A percentile compares a stretch with the other conserved stretches of the same genome.
phyloP scores from a whole-genome alignment of 202 grass and related monocot species.

The Schoenoplectus tabernaemontani region DNA sequence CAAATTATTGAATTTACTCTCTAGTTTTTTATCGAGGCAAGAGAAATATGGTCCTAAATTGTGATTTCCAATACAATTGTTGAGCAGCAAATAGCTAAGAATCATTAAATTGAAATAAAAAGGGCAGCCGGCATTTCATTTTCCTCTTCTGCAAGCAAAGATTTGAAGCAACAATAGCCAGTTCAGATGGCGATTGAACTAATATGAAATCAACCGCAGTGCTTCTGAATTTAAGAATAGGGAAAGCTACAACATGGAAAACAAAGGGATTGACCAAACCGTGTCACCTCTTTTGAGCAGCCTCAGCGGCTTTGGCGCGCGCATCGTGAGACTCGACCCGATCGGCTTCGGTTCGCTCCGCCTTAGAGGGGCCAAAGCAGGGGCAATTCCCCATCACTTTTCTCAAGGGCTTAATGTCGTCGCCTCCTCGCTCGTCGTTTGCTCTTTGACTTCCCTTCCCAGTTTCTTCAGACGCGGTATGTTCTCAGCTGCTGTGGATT shows the following conservation, averaged over 20 bases:
- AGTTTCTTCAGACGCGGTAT: constrained; percentile 4
- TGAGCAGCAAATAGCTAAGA: not conserved
- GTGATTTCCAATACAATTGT: not conserved
- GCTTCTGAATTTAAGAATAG: not conserved
- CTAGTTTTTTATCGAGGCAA: not conserved
- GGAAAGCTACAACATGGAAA: not conserved
- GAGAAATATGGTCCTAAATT: not conserved
- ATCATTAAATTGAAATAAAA: not conserved
- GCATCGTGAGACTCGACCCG: constrained; percentile 57
- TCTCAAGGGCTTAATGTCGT: not conserved
- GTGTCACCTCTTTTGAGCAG: constrained; percentile 64
- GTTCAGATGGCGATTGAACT: not conserved
- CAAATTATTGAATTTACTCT: not conserved
- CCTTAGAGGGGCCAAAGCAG: constrained; percentile 60
- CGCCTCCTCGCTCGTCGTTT: not conserved
- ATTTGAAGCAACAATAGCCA: not conserved
- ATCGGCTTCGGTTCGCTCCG: constrained; percentile 40
- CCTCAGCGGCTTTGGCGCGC: constrained; percentile 63
- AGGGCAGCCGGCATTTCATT: not conserved
- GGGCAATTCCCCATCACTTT: constrained; percentile 56
- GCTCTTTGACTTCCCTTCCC: not conserved
- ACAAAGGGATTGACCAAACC: not conserved
- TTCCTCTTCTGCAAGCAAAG: not conserved
- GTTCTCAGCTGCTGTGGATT: not conserved
- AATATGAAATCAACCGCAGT: not conserved